Evolutionary conservation across 257 asterid genomes (phyloP), one percentile per base, ranked within the genome.

Genomic region (Solanum microdontum): DNA sequence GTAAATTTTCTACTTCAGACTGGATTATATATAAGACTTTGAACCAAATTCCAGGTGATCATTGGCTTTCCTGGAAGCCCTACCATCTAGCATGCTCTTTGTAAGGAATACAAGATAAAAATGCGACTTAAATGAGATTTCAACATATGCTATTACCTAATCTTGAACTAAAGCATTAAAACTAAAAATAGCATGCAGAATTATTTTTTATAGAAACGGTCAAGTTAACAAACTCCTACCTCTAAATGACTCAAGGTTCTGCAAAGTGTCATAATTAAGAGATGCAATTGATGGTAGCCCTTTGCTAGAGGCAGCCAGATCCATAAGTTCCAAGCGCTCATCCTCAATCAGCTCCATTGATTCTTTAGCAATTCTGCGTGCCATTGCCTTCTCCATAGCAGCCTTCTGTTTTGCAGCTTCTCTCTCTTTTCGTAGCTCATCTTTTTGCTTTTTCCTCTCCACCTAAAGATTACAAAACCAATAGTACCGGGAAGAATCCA

Each of bases 271-370:
- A 90, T 92, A 95, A 92, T 95, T 98, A 90, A 97, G 99, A 84
- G 98, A 93, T 72, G 92, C 91, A 77, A 97, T 91, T 70, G 99
- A 97, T 75, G 98, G 93, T 64, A 97, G 89, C 73, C 98, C 98
- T 92, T 94, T 97, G 92, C 94, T 93, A 74, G 94, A 90, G 88
- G 99, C 98, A 89, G 99, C 99, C 91, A 97, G 89, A 87, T 97
- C 99, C 99, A 97, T 97, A 70, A 97, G 92, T 87, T 97, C 99
- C 55, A 97, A 93, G 26, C 99, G 99, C 89, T 97, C 99, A 89
- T 97, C 99, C 92, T 97, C 99, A 85, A 97, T 97, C 70, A 97
- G 94, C 92, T 96, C 99, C 98, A 92, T 87, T 68, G 98, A 96
- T 90, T 96, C 99, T 89, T 95, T 97, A 74, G 99, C 99, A 87